Percentiles rank a stretch among this genome's conserved stretches.
phyloP scores from a whole-genome alignment of 805 yeast species.

The Candida argentea region DNA sequence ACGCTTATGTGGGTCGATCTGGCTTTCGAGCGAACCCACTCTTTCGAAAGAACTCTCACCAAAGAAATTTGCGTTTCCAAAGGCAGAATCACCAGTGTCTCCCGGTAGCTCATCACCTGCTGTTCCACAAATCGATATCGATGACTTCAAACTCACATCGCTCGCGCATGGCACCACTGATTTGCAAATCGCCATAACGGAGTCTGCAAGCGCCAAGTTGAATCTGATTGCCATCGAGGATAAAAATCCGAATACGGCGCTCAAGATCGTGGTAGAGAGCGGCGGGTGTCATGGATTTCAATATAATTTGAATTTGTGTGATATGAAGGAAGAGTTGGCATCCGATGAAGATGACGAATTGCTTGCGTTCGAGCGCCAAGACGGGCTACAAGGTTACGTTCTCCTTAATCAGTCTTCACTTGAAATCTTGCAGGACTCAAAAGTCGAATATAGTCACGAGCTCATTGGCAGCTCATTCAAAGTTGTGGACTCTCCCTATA shows the following conservation, averaged over 20 bases:
- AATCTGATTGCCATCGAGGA: constrained; percentile 43
- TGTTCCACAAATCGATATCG: constrained; percentile 14
- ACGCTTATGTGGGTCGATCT: no score
- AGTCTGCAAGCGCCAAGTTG: constrained; percentile 42
- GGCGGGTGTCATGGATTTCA: constrained; percentile 99
- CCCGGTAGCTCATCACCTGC: no score
- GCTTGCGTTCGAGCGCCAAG: constrained; percentile 56
- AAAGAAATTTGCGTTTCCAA: constrained; percentile 2
- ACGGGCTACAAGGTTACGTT: constrained; percentile 43
- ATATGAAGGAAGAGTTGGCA: constrained; percentile 23
- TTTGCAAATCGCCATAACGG: constrained; percentile 36
- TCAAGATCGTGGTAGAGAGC: constrained; percentile 73
- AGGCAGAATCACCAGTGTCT: neutral
- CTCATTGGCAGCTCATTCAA: constrained; percentile 92
- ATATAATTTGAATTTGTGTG: constrained; percentile 61
- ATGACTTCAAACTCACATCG: constrained; percentile 24
- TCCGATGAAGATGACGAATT: constrained; percentile 21
- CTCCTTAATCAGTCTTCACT: constrained; percentile 74
- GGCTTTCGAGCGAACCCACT: neutral
- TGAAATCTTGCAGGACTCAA: constrained; percentile 74
- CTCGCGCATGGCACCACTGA: constrained; percentile 26
- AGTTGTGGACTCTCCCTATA: constrained; percentile 81
- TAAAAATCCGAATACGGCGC: constrained; percentile 46
- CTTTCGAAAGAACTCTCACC: constrained; percentile 2
- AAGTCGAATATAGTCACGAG: constrained; percentile 82